phyloP scores from a whole-genome alignment of 495 filamentous ascomycete species.

The Pseudotulostoma volvatum region DNA sequence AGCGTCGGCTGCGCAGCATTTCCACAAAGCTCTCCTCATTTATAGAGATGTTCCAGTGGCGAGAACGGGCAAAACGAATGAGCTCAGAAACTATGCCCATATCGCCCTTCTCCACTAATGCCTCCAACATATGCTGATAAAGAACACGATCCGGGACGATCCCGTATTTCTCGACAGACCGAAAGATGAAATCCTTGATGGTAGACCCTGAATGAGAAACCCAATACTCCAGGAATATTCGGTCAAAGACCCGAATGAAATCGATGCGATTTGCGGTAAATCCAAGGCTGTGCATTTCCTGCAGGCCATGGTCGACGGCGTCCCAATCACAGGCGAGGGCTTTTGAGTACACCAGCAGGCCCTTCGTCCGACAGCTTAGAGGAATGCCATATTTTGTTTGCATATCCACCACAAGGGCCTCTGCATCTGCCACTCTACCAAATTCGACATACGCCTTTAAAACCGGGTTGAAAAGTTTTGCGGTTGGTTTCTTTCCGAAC shows the following conservation, averaged over 20 bases:
- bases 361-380: slow-evolving; percentile 23
- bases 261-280: slow-evolving; percentile 14
- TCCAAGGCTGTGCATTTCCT: slow-evolving; percentile 23
- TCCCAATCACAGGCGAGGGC: slow-evolving; percentile 27
- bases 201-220: slow-evolving; percentile 17
- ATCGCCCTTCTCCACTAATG: slow-evolving; percentile 24
- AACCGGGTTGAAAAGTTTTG: slow-evolving; percentile 29
- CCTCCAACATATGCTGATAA: slow-evolving; percentile 27
- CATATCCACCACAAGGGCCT: slow-evolving; percentile 24
- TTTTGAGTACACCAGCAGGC: slow-evolving; percentile 21
- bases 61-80: slow-evolving; percentile 13
- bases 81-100: slow-evolving; percentile 16
- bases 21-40: slow-evolving; percentile 15
- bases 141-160: slow-evolving; percentile 25
- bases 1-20: slow-evolving; percentile 15
- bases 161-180: slow-evolving; percentile 19
- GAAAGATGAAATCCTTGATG: slow-evolving; percentile 21
- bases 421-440: slow-evolving; percentile 21
- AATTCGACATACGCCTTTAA: slow-evolving; percentile 25
- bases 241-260: slow-evolving; percentile 22
- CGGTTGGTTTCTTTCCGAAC: slow-evolving; percentile 16
- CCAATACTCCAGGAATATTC: slow-evolving; percentile 31
- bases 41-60: slow-evolving; percentile 19
- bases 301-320: slow-evolving; percentile 20
- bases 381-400: slow-evolving; percentile 12